Conservation (phyloP, 768 basidiomycete genomes). For the Naematelia encephala region DNA sequence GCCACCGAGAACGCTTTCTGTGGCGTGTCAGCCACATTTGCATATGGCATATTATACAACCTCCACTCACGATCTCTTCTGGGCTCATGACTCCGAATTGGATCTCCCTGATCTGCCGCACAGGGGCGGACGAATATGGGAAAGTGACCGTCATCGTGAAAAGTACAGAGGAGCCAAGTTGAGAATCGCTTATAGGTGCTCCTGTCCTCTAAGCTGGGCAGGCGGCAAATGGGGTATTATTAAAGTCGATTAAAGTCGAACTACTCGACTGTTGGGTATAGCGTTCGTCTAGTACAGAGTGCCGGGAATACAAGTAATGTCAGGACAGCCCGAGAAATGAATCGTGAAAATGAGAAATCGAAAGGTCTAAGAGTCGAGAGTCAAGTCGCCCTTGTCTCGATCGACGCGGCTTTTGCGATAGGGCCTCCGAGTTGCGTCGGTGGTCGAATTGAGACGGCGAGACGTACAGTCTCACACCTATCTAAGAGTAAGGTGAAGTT, state of each 20-base stretch:
- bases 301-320: background rate
- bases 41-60: background rate
- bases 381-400: background rate
- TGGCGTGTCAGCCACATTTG: slow-evolving; percentile 18
- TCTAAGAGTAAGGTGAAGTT: background rate
- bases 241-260: background rate
- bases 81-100: slow-evolving; percentile 98
- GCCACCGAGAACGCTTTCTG: slow-evolving; percentile 99
- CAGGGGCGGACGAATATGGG: slow-evolving; percentile 83
- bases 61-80: slow-evolving; percentile 84
- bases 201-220: background rate
- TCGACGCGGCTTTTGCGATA: background rate
- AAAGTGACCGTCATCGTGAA: slow-evolving; percentile 24
- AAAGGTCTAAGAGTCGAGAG: background rate
- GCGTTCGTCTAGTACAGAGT: background rate
- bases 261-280: background rate
- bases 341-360: background rate
- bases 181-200: background rate
- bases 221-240: background rate
- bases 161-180: background rate
- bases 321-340: background rate
- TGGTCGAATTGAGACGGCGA: background rate
- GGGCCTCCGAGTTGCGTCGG: background rate
- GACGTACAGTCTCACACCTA: background rate
- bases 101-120: slow-evolving; percentile 94